Evolutionary conservation across 441 rosid species (phyloP).

Genomic region (Sinapis alba): DNA sequence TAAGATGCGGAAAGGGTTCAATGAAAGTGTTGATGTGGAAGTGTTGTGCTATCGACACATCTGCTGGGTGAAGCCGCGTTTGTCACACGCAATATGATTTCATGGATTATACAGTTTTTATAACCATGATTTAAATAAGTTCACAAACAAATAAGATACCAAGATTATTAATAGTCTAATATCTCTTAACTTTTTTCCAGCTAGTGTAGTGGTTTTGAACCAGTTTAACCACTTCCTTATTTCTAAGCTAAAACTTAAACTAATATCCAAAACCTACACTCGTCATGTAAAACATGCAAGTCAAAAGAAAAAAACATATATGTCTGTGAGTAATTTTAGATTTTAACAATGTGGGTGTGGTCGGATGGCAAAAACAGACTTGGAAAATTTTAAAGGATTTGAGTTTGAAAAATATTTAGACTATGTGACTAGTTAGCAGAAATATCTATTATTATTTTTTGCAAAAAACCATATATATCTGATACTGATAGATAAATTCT

Average conservation of each 20-base stretch:
- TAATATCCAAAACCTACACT: neutral
- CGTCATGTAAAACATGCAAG: neutral
- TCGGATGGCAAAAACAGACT: no score
- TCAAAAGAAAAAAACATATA: neutral
- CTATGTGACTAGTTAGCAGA: no score
- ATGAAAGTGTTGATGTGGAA: slow-evolving; percentile 4
- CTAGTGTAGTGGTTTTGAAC: neutral
- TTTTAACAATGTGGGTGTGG: no score
- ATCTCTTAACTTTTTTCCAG: neutral
- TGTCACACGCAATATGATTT: neutral
- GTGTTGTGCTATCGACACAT: slow-evolving; percentile 10
- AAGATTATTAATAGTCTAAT: neutral
- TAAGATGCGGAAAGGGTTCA: neutral
- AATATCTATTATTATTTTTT: no score
- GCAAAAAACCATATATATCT: no score
- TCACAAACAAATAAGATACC: neutral
- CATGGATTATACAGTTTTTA: neutral
- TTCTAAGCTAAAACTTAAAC: neutral
- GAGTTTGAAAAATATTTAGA: no score
- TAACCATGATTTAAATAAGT: neutral
- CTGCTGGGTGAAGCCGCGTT: slow-evolving; percentile 13
- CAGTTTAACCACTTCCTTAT: neutral
- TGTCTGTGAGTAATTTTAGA: no score
- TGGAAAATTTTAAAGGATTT: no score
- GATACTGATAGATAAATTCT: no score